Evolutionary conservation across 2,329 filamentous ascomycete species (phyloP), one percentile per base, ranked within the genome.

Genomic region (Aspergillus sp.): DNA sequence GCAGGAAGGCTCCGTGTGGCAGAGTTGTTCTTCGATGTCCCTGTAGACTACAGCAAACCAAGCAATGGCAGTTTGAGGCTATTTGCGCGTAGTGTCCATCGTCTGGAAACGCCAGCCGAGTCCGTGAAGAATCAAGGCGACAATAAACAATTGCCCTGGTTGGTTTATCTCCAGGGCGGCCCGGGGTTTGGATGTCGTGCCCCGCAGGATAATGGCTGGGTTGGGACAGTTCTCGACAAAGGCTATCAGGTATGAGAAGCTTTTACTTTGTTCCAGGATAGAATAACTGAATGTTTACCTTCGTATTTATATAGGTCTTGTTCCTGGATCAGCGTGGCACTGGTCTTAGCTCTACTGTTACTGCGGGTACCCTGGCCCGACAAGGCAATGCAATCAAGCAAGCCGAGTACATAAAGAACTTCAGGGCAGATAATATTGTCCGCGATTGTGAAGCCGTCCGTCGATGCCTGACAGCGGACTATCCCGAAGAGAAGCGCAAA

Each of bases 311-410:
- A 29, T 50, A 73, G 70, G 64, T 82, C 41, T 77, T 97, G 2
- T 83, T 85, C 53, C 77, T 97, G n/a, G 91, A 97, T 65, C 90
- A 95, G 64, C 81, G 91, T 43, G 91, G 91, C 8, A 94, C 88
- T 3, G 91, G 91, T 1, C 72, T 94, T 43, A 94, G 87, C 61
- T 86, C 82, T 2, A 85, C 90, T 1, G 79, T 96, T 38, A 85
- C 85, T 1, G 81, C 86, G 6, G 79, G 78, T 6, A 88, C 84
- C 5, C 75, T 96, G 4, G 76, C 78, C 32, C 70, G 78, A 8
- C 76, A 82, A 35, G 85, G 84, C 4, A 77, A 79, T 48, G 71
- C 79, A 1, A 67, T 77, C 41, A 79, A 80, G 48, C 88, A 96
- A 67, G 85, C 85, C 5, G 78, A 82, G 45, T 94, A 95, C 58